phyloP scores from a whole-genome alignment of 139 green algal species.

The Closterium sp. region DNA sequence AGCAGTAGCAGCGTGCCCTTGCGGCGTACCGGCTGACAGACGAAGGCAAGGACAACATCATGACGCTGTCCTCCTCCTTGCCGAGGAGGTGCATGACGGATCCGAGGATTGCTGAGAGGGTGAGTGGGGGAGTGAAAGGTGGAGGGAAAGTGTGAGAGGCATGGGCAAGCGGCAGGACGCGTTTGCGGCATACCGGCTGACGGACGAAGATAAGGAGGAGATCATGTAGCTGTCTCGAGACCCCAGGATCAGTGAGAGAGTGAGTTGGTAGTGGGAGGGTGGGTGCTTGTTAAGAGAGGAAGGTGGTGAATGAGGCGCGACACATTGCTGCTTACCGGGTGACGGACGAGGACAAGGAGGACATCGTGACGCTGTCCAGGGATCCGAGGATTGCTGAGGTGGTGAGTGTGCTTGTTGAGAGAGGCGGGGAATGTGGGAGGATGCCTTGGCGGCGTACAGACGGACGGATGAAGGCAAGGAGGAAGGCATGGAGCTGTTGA shows the following conservation, averaged over 20 bases:
- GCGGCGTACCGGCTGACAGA: slow-evolving; percentile 78
- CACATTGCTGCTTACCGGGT: slow-evolving; percentile 71
- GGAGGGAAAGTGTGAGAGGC: slow-evolving; percentile 88
- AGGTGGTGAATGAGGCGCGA: too few relatives aligned
- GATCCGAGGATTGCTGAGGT: slow-evolving; percentile 64
- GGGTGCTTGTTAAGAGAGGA: too few relatives aligned
- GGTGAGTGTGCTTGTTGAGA: too few relatives aligned
- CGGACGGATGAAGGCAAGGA: slow-evolving; percentile 89
- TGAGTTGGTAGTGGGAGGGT: neutral
- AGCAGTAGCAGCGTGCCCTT: slow-evolving; percentile 75
- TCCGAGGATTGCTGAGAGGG: slow-evolving; percentile 57
- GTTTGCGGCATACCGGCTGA: slow-evolving; percentile 74
- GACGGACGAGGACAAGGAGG: slow-evolving; percentile 85
- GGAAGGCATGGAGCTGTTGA: slow-evolving; percentile 72
- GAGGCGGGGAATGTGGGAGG: slow-evolving; percentile 77
- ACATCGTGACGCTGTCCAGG: slow-evolving; percentile 72
- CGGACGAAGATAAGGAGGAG: slow-evolving; percentile 84
- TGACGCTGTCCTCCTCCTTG: slow-evolving; percentile 67
- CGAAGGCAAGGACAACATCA: slow-evolving; percentile 82
- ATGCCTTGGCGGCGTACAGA: slow-evolving; percentile 68
- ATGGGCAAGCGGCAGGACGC: slow-evolving; percentile 75
- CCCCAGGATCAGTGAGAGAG: slow-evolving; percentile 57
- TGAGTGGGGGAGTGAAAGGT: neutral
- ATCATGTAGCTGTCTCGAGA: slow-evolving; percentile 75
- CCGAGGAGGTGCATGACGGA: too few relatives aligned